Evolutionary conservation across 2,329 filamentous ascomycete genomes (phyloP), one percentile per base, ranked within the genome.

Genomic region (Ophiocordyceps unilateralis): DNA sequence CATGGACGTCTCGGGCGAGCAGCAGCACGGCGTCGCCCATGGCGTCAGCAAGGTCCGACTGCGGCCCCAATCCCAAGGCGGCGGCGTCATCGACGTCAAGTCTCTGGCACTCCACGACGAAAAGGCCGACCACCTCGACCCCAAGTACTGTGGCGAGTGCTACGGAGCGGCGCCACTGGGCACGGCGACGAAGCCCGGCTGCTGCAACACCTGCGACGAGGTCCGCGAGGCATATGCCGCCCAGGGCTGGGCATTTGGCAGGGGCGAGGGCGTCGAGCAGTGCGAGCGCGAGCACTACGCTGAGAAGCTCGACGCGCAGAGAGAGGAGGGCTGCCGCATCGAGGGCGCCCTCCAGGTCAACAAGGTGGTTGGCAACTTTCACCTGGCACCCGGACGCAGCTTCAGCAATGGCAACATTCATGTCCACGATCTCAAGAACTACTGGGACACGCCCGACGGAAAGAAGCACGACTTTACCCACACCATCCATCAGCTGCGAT

Each of bases 281-380:
- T 98, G 91, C 65, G 76, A 83, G 61, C 80, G 88, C 47, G 91
- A 98, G 64, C 88, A 95, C 60, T 98, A 96, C 62, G 76, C 77
- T 47, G 84, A 95, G 63, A 82, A 81, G 53, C 71, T 98, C 46
- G 85, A 93, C 57, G 78, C 77, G 48, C 89, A 96, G 66, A 77
- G 88, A 44, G 75, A 79, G 42, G 93, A 98, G 65, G 91, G 91
- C 46, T 98, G 91, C 65, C 84, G 91, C 41, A 83, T 98, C 49
- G 87, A 95, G 61, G 91, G 91, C 46, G 77, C 78, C 34, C 75
- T 98, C 52, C 83, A 85, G 40, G 93, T 98, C 51, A 98, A 98
- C 72, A 98, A 98, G 67, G 91, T 98, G 22, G 75, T 98, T 43
- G 91, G 91, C 44, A 98, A 98, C 68, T 98, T 98, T 73, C 91